phyloP scores from a whole-genome alignment of 805 yeast genomes.

The Alloascoidea hylecoeti region DNA sequence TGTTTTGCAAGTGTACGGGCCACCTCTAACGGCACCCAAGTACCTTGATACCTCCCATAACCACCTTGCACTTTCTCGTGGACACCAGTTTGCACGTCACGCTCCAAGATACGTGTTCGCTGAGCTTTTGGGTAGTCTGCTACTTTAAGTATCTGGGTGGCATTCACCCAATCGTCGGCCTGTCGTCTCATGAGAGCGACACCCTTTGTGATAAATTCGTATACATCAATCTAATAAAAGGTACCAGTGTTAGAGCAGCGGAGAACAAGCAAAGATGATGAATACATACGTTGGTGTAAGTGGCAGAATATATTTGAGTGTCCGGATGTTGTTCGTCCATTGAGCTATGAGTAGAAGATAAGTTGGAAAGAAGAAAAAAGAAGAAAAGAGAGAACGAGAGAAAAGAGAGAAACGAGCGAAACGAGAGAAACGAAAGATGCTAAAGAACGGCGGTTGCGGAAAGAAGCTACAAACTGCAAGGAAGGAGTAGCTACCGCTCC shows the following conservation, averaged over 20 bases:
- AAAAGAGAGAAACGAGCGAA: neutral
- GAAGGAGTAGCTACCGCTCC: too few species aligned
- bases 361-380: slow-evolving; percentile 7
- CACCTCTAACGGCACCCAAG: slow-evolving; percentile 82
- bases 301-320: slow-evolving; percentile 22
- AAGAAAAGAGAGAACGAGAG: slow-evolving; percentile 1
- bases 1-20: slow-evolving; percentile 57
- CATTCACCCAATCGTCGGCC: slow-evolving; percentile 91
- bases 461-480: too few species aligned
- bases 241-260: neutral
- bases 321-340: slow-evolving; percentile 1
- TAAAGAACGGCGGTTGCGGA: slow-evolving; percentile 2
- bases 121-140: slow-evolving; percentile 92
- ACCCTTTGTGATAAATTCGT: slow-evolving; percentile 43
- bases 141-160: slow-evolving; percentile 87
- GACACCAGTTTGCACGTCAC: slow-evolving; percentile 78
- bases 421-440: too few species aligned
- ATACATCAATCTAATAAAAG: slow-evolving; percentile 22
- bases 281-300: slow-evolving; percentile 23
- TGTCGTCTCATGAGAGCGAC: slow-evolving; percentile 83
- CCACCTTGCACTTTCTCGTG: slow-evolving; percentile 97
- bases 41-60: slow-evolving; percentile 92
- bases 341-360: slow-evolving; percentile 2
- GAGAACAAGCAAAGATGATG: neutral
- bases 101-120: slow-evolving; percentile 81